Percentiles rank a stretch among this genome's conserved stretches.
Conservation (phyloP, 2,329 filamentous ascomycete species). For the Alternaria gansuensis region DNA sequence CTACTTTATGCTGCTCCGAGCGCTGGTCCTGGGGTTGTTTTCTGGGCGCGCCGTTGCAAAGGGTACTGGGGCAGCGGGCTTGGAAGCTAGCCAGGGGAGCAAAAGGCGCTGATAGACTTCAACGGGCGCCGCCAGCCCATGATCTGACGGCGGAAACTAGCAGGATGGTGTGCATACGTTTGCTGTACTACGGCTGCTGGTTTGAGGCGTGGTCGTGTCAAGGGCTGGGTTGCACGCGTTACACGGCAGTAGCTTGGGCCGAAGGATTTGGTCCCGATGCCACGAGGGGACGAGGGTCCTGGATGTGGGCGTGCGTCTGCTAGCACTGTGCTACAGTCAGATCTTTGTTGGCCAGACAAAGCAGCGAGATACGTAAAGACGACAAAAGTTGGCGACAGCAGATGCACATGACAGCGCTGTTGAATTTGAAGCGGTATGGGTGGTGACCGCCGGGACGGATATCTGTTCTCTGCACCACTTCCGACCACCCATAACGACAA, state of each 20-base stretch:
- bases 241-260: conserved; percentile 39
- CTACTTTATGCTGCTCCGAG: conserved; percentile 18
- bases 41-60: conserved; percentile 26
- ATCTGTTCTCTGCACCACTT: conserved; percentile 14
- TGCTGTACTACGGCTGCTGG: conserved; percentile 30
- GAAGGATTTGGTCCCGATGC: conserved; percentile 29
- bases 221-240: conserved; percentile 32
- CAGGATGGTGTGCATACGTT: conserved; percentile 36
- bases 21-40: conserved; percentile 19
- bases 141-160: conserved; percentile 51
- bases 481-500: conserved; percentile 5
- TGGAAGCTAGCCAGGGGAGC: conserved; percentile 31
- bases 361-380: conserved; percentile 8
- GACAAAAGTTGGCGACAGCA: background rate
- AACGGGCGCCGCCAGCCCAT: conserved; percentile 35
- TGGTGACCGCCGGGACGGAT: conserved; percentile 1
- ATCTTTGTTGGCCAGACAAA: conserved; percentile 13
- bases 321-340: conserved; percentile 18
- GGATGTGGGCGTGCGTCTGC: conserved; percentile 9
- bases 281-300: conserved; percentile 26
- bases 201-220: conserved; percentile 38
- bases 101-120: conserved; percentile 27
- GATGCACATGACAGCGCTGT: background rate
- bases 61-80: conserved; percentile 25
- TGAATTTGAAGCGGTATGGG: background rate